A percentile compares a stretch with the other conserved stretches of the same genome.
Conservation (phyloP, 768 basidiomycete genomes). For the Clavulina sp. region DNA sequence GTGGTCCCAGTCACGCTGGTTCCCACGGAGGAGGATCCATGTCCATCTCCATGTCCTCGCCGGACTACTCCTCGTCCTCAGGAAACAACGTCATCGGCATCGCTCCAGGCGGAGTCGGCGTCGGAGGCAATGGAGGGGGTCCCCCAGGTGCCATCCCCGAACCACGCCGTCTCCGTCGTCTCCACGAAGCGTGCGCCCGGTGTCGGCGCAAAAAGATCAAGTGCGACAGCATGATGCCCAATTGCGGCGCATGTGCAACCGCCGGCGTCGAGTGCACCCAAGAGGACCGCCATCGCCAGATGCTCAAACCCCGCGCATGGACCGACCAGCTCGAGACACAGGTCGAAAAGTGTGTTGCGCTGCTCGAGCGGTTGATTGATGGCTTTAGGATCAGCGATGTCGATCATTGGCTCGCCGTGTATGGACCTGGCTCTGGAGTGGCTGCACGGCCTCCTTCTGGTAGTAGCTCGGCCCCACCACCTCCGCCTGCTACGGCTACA, state of each 20-base stretch:
- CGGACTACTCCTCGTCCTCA: no score
- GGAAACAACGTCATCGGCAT: no score
- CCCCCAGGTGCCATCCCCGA: no score
- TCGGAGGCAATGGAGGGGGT: no score
- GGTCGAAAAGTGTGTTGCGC: slow-evolving; percentile 57
- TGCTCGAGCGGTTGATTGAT: slow-evolving; percentile 54
- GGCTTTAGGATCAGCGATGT: slow-evolving; percentile 49
- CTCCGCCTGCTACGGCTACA: neutral
- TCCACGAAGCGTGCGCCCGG: slow-evolving; percentile 82
- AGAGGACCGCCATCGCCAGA: slow-evolving; percentile 77
- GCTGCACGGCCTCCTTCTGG: slow-evolving; percentile 24
- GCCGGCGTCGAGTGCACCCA: slow-evolving; percentile 69
- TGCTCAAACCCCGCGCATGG: slow-evolving; percentile 68
- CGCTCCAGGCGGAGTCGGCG: no score
- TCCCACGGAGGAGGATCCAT: no score
- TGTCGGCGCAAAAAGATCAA: slow-evolving; percentile 96
- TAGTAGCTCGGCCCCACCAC: neutral
- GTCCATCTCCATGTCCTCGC: no score
- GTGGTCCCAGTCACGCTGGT: no score
- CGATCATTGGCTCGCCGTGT: slow-evolving; percentile 44
- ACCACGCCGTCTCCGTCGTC: slow-evolving; percentile 64
- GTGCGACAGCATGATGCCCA: slow-evolving; percentile 84
- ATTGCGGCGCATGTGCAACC: slow-evolving; percentile 70
- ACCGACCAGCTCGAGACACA: slow-evolving; percentile 69
- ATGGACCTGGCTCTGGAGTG: no score